phyloP scores from a whole-genome alignment of 345 rosid species.

The Psidium friedrichsthalianum region DNA sequence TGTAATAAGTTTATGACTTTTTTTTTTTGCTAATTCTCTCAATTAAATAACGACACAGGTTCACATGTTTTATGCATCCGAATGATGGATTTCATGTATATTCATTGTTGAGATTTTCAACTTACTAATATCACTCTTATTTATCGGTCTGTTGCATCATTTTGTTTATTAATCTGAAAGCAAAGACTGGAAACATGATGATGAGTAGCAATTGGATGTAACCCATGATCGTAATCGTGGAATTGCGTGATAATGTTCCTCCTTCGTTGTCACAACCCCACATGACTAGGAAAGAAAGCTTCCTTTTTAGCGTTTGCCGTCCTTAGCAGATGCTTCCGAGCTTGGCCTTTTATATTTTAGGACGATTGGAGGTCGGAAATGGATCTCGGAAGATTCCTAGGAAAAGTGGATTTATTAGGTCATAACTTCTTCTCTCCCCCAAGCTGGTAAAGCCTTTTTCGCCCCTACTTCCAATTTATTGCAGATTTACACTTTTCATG shows the following conservation, averaged over 20 bases:
- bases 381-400: not conserved
- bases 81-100: not conserved
- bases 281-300: not conserved
- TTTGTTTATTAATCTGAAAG: not conserved
- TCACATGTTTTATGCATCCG: not conserved
- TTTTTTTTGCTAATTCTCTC: no score
- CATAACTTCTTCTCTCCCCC: not conserved
- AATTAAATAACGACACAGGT: not conserved
- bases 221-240: not conserved
- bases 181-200: not conserved
- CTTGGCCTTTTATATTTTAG: not conserved
- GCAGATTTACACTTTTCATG: not conserved
- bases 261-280: not conserved
- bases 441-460: not conserved
- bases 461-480: not conserved
- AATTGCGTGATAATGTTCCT: not conserved
- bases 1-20: no score
- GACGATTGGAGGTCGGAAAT: not conserved
- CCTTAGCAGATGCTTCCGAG: not conserved
- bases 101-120: not conserved
- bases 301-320: not conserved
- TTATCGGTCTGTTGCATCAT: not conserved
- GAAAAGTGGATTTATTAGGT: not conserved
- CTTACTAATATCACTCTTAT: not conserved
- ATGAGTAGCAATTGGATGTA: not conserved